Evolutionary conservation across 2,329 filamentous ascomycete genomes (phyloP).

Genomic region (Pyrenochaeta sp.): DNA sequence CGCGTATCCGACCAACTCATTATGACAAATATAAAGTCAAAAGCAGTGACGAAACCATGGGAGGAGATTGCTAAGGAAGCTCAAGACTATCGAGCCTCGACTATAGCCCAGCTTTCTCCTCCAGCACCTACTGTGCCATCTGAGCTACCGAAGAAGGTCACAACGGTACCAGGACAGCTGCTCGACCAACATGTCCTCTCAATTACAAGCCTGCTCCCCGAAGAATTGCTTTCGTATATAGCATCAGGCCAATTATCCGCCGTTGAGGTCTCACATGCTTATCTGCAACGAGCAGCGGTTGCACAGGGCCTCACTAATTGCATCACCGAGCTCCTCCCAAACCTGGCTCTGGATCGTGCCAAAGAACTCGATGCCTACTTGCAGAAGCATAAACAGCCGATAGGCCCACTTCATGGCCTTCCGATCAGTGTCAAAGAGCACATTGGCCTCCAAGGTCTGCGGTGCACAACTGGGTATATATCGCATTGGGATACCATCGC

Average conservation of each 20-base stretch:
- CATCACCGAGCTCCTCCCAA: slow-evolving; percentile 55
- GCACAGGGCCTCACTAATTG: slow-evolving; percentile 37
- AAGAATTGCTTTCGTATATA: slow-evolving; percentile 29
- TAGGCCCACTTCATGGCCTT: slow-evolving; percentile 54
- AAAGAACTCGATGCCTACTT: slow-evolving; percentile 49
- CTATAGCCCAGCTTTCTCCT: slow-evolving; percentile 28
- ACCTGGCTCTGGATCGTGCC: slow-evolving; percentile 49
- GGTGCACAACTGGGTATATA: slow-evolving; percentile 57
- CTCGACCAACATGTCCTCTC: slow-evolving; percentile 19
- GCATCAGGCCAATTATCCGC: slow-evolving; percentile 31
- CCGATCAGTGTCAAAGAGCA: slow-evolving; percentile 55
- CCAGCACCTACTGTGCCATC: slow-evolving; percentile 26
- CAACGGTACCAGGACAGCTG: slow-evolving; percentile 23
- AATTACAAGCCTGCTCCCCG: slow-evolving; percentile 31
- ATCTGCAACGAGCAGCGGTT: slow-evolving; percentile 35
- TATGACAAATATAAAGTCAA: too few relatives aligned
- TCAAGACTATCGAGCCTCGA: slow-evolving; percentile 36
- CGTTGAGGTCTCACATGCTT: slow-evolving; percentile 35
- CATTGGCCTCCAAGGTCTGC: slow-evolving; percentile 48
- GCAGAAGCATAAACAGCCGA: slow-evolving; percentile 29
- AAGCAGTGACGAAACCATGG: slow-evolving; percentile 18
- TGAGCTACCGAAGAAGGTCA: slow-evolving; percentile 31
- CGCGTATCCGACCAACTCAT: too few relatives aligned
- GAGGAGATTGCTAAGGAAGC: slow-evolving; percentile 36
- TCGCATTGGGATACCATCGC: slow-evolving; percentile 52